These are phyloP conservation scores for Polygonum aviculare DNA, from an alignment of 148 eudicot species.

Conservation along the genomic window DNA sequence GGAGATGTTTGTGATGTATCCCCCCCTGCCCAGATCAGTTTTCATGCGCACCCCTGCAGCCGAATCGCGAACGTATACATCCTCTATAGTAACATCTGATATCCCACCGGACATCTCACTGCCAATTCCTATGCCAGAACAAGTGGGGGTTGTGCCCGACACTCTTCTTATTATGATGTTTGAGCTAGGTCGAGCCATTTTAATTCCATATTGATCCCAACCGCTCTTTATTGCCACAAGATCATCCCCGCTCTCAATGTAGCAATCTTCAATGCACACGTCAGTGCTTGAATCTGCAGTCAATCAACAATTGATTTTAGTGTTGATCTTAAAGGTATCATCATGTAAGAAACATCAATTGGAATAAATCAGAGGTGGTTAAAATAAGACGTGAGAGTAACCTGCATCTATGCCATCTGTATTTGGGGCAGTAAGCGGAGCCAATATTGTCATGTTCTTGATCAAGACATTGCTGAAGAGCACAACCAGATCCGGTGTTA, in stretches of 20 bases:
- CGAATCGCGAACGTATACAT: constrained; percentile 47
- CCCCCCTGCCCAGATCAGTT: constrained; percentile 85
- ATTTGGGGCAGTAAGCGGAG: constrained; percentile 91
- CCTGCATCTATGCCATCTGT: constrained; percentile 99
- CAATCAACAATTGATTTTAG: neutral
- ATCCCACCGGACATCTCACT: constrained; percentile 98
- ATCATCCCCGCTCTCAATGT: constrained; percentile 98
- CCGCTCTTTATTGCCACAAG: constrained; percentile 92
- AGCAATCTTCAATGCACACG: constrained; percentile 92
- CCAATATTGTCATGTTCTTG: constrained; percentile 83
- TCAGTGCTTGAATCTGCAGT: constrained; percentile 72
- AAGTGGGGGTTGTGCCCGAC: constrained; percentile 88
- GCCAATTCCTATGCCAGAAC: constrained; percentile 93
- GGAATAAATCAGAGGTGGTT: neutral
- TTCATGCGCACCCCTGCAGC: constrained; percentile 85
- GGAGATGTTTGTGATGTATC: constrained; percentile 63
- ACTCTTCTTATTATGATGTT: constrained; percentile 73
- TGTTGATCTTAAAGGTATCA: neutral
- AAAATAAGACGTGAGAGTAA: constrained; percentile 12
- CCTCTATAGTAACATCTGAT: constrained; percentile 46
- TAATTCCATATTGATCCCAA: constrained; percentile 89
- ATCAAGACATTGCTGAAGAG: constrained; percentile 69
- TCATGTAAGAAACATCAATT: neutral
- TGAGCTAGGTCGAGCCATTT: constrained; percentile 68
- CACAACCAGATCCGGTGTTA: neutral